phyloP scores from a whole-genome alignment of 225 moss, liverwort and hornwort species.

The Pleurozium schreberi region DNA sequence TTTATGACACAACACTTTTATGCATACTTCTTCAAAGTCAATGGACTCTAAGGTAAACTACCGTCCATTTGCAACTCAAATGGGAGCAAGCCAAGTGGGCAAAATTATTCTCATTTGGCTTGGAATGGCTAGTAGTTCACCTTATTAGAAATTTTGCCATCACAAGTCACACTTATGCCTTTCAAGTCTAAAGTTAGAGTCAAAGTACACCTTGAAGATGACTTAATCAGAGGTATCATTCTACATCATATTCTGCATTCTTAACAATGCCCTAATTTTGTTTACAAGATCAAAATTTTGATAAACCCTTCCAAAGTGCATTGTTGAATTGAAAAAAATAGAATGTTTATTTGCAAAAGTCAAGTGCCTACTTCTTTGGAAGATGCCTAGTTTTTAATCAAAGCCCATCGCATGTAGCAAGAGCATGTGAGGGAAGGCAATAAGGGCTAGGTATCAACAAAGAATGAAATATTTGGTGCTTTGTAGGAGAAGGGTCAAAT shows the following conservation, averaged over 20 bases:
- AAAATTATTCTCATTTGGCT: no score
- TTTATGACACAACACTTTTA: not conserved
- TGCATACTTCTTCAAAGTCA: not conserved
- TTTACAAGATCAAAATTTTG: not conserved
- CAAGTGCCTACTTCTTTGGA: not conserved
- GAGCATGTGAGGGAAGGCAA: no score
- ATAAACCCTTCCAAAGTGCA: not conserved
- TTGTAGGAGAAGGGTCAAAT: not conserved
- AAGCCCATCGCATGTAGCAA: not conserved
- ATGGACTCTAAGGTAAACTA: no score
- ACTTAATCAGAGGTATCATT: not conserved
- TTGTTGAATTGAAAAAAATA: not conserved
- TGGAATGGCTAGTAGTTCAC: no score
- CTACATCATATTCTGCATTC: not conserved
- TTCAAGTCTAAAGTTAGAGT: not conserved
- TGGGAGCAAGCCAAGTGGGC: no score
- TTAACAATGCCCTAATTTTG: rapidly evolving
- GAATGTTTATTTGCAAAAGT: not conserved
- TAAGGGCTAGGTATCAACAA: not conserved
- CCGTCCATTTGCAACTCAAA: no score
- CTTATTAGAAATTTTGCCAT: not conserved
- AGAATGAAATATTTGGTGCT: not conserved
- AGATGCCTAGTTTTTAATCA: no score
- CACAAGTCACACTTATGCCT: not conserved
- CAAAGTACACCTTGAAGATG: not conserved